Evolutionary conservation across 2,329 filamentous ascomycete genomes (phyloP), one percentile per base, ranked within the genome.

Genomic region (Aureobasidium musti): DNA sequence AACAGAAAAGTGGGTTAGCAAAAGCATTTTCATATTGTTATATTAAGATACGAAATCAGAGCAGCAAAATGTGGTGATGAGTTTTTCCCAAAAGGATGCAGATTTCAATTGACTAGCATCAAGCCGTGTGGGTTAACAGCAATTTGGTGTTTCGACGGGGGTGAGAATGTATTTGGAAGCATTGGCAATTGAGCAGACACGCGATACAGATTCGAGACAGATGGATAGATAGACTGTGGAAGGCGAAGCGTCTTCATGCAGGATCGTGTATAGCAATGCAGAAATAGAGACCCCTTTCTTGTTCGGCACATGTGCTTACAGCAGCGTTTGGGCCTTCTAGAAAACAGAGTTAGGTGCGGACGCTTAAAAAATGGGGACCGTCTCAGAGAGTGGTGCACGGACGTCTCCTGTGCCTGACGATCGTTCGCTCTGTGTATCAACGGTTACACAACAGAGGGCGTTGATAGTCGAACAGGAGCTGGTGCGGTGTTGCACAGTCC

Each of bases 281-380:
- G 45, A n/a, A 49, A 35, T 33, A 59, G 54, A 49, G 57, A 49
- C 41, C 59, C 59, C 59, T 52, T 61, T 61, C 37, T 61, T 49
- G 21, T 37, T 47, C 28, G 21, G 54, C 54, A 59, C 54, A 59
- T 59, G 54, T 59, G 57, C 41, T 49, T 61, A 52, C 26, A 35
- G 56, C 26, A 35, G 56, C 43, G 45, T 63, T 52, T 63, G 59
- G 26, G 59, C 39, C 57, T 49, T 61, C 57, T 61, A 49, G 57
- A 61, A 63, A 63, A 63, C 30, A 63, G 59, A 63, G 59, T 63
- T 63, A 49, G 56, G 39, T 50, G 45, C 35, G 45, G 59, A 63
- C 21, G 59, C 59, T 63, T 63, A 63, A 63, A 52, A 63, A 39
- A 52, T 63, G 59, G 59, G 59, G 59, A 17, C 35, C 43, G 41